Evolutionary conservation across 805 yeast genomes (phyloP).

Genomic region (Pichia membranifaciens): DNA sequence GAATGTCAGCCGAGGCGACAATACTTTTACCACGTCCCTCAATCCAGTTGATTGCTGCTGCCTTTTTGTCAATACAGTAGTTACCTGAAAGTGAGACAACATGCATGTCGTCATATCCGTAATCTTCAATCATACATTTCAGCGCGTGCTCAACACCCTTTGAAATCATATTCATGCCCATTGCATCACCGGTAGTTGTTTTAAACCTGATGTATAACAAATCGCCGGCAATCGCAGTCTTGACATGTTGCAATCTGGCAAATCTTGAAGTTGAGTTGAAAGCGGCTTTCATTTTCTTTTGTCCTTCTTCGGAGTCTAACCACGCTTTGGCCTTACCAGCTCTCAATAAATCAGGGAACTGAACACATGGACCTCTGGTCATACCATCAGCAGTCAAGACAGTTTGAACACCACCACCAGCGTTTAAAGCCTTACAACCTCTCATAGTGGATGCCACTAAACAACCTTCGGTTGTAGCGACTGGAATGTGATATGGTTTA

Average conservation of each 20-base stretch:
- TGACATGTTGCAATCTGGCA: slow-evolving; percentile 86
- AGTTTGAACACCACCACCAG: slow-evolving; percentile 94
- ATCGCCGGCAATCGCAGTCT: slow-evolving; percentile 93
- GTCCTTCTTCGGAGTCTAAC: slow-evolving; percentile 96
- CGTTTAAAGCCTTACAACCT: slow-evolving; percentile 96
- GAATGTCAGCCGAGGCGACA: slow-evolving; percentile 92
- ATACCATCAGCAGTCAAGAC: slow-evolving; percentile 94
- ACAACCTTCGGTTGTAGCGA: slow-evolving; percentile 99
- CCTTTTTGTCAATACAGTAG: slow-evolving; percentile 95
- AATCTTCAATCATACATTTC: slow-evolving; percentile 75
- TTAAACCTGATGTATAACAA: slow-evolving; percentile 84
- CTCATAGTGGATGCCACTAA: slow-evolving; percentile 98
- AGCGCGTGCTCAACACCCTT: slow-evolving; percentile 92
- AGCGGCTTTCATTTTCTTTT: slow-evolving; percentile 70
- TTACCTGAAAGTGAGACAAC: slow-evolving; percentile 93
- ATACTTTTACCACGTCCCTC: slow-evolving; percentile 98
- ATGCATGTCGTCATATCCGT: slow-evolving; percentile 92
- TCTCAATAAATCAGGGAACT: slow-evolving; percentile 73
- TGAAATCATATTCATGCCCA: slow-evolving; percentile 99
- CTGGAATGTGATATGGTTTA: slow-evolving; percentile 82
- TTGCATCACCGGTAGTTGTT: slow-evolving; percentile 99
- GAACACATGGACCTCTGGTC: slow-evolving; percentile 99
- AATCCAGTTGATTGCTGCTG: slow-evolving; percentile 98
- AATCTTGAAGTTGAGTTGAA: slow-evolving; percentile 96
- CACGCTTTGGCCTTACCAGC: slow-evolving; percentile 94